A percentile compares a stretch with the other conserved stretches of the same genome.
These are phyloP conservation scores for Fusarium sp. DNA, from an alignment of 2,329 filamentous ascomycete genomes.

Conservation along the genomic window DNA sequence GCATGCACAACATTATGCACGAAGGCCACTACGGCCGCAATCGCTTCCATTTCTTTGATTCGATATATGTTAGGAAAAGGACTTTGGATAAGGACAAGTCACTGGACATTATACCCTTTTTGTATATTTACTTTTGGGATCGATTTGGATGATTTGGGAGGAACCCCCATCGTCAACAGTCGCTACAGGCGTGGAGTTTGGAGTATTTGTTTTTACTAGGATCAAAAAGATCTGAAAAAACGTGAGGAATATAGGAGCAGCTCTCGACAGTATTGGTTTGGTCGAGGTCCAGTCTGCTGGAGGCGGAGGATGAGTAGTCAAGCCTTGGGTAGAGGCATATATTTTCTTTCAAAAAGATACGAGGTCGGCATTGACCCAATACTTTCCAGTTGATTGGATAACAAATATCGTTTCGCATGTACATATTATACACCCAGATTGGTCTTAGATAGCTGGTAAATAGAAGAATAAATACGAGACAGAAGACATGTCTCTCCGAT, in stretches of 20 bases:
- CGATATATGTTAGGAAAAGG: conserved; percentile 29
- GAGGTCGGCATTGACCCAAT: neutral
- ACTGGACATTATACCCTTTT: conserved; percentile 45
- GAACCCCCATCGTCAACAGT: conserved; percentile 19
- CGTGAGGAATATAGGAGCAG: conserved; percentile 8
- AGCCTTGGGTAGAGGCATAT: neutral
- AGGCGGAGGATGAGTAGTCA: conserved; percentile 1
- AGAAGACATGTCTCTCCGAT: neutral
- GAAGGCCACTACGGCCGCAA: conserved; percentile 21
- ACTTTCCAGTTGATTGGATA: conserved; percentile 4
- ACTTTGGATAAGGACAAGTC: conserved; percentile 23
- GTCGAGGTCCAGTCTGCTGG: neutral
- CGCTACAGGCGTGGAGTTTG: conserved; percentile 35
- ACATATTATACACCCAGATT: conserved; percentile 1
- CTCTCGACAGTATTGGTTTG: neutral
- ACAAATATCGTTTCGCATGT: neutral
- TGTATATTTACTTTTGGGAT: conserved; percentile 42
- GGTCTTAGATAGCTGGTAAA: conserved; percentile 7
- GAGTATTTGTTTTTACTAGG: conserved; percentile 8
- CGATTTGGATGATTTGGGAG: conserved; percentile 17
- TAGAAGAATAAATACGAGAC: neutral
- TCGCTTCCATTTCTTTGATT: conserved; percentile 34
- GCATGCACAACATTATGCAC: conserved; percentile 26
- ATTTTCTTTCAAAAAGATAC: neutral
- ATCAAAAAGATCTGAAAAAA: conserved; percentile 23